Evolutionary conservation across 73 alveolate species (phyloP), one percentile per base, ranked within the genome.

Genomic region (Uronychia binucleata): DNA sequence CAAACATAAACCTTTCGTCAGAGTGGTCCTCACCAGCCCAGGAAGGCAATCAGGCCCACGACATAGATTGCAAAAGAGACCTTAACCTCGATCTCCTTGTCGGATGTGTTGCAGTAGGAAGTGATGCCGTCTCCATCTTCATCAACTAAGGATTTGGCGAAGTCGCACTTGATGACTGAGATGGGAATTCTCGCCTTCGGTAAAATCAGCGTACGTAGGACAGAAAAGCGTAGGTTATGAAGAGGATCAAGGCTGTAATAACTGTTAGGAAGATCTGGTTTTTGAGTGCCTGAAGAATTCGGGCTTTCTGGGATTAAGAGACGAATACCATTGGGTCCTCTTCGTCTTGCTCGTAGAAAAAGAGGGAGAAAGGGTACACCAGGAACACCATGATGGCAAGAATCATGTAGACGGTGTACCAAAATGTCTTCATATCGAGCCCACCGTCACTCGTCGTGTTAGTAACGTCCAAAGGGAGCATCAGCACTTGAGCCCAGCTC

Each of bases 291-390:
- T 46, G 67, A 5, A 46, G 67, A 46, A 46, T 46, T 46, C 19
- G 5, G 5, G 5, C n/a, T 46, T 46, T 46, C 67, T 46, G 19
- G 67, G 67, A 46, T 46, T 46, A 46, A 46, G 67, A 5, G 67
- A 46, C 5, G 67, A 19, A 19, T 46, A 46, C 67, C 67, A 46
- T 11, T 11, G 67, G 19, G 67, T 46, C 67, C 30, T 96, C 99
- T 46, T 94, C 98, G 77, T 96, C 99, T 34, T 96, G 33, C 85
- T 96, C 99, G 82, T 94, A 96, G 90, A 67, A 95, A 82, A 93
- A 95, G 83, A 82, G 34, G 25, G 96, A 95, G 79, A 89, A 81
- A 34, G 99, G 99, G 19, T 94, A 87, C 58, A 96, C 80, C 26
- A 95, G 58, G 58, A 92, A 77, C 19, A 96, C 91, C 80, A 96